Evolutionary conservation across 768 basidiomycete genomes (phyloP), one percentile per base, ranked within the genome.

Genomic region (Dacryopinax spathularia): DNA sequence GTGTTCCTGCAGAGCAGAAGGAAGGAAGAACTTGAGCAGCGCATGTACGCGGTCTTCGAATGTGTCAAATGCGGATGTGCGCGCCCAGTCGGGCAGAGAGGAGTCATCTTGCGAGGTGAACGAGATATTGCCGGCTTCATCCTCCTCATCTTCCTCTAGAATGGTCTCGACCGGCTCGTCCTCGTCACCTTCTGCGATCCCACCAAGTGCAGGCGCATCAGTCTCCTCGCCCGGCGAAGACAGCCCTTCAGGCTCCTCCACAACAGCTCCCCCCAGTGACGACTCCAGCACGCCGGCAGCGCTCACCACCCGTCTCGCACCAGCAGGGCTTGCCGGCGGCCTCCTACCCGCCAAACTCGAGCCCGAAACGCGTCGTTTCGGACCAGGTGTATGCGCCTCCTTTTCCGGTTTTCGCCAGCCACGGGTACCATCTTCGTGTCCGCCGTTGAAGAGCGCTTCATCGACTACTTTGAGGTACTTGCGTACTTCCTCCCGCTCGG

Each of bases 381-480:
- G 7, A 9, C 10, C 25, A 4, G 34, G 60, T 18, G 60, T 34
- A 1, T 34, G 62, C 34, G 22, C 60, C 20, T 43, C 63, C 33
- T 39, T 44, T 33, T 36, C 65, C 37, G 34, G 44, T 5, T 31
- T 71, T 64, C 77, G 74, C 80, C 81, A 82, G 0, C 81, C 81
- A 36, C 79, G 73, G 65, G 75, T 76, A 4, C 75, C 75, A 13
- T 76, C 77, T 68, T 77, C 80, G 62, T 75, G 77, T 0, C 84
- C 84, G 6, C 82, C 82, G 33, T 61, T 60, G 64, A 93, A 92
- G 15, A 93, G 71, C 2, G 87, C 85, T 64, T 85, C 82, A 68
- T 91, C 90, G 2, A 91, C 89, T n/a, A 84, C 78, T 66, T 89
- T 83, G 64, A 91, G 70, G 71, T 91, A 93, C 59, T 75, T 71